These are phyloP conservation scores for Nicotiana paniculata DNA, from an alignment of 257 asterid species.

Conservation along the genomic window DNA sequence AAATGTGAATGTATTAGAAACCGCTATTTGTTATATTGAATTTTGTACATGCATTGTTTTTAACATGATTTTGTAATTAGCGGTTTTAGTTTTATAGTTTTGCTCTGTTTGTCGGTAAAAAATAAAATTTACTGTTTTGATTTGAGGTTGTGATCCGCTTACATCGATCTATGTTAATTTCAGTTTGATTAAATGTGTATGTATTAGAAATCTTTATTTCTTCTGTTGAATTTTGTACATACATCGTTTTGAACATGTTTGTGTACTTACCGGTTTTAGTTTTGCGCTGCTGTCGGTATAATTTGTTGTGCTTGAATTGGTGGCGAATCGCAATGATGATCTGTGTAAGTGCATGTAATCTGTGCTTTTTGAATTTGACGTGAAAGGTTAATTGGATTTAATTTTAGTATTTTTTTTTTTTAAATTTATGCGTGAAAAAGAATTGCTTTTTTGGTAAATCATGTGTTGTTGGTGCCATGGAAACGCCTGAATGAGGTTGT, in stretches of 20 bases:
- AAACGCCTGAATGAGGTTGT: not conserved
- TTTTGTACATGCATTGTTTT: not conserved
- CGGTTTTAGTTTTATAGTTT: not conserved
- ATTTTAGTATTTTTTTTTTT: not conserved
- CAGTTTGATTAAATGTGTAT: not conserved
- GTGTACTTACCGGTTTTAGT: too few species aligned
- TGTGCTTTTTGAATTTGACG: not conserved
- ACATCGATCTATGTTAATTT: not conserved
- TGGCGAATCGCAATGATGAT: not conserved
- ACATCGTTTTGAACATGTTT: not conserved
- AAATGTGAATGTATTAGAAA: too few species aligned
- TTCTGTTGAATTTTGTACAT: not conserved
- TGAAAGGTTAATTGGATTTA: not conserved
- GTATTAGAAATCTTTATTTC: not conserved
- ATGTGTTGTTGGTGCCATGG: not conserved
- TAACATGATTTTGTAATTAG: not conserved
- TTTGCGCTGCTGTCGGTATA: not conserved
- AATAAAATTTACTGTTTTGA: too few species aligned
- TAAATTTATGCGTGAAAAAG: not conserved
- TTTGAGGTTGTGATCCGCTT: not conserved
- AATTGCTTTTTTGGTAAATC: not conserved
- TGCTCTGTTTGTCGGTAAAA: not conserved
- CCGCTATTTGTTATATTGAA: not conserved
- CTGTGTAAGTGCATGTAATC: not conserved
- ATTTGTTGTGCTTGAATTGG: not conserved